Conservation (phyloP, 345 rosid genomes). For the Aegle marmelos region DNA sequence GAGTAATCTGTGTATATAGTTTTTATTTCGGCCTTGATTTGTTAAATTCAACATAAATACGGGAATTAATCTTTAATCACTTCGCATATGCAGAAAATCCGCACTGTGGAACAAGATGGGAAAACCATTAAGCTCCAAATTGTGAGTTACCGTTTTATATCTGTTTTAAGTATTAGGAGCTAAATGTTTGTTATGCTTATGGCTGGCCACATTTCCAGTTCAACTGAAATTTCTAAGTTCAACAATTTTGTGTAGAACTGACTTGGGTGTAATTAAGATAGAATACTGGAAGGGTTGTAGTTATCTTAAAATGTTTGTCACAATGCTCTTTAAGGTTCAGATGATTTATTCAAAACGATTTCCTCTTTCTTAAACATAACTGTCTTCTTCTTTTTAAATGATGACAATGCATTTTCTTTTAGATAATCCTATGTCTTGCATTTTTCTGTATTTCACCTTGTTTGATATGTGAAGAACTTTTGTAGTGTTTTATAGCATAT, state of each 20-base stretch:
- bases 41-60: not conserved
- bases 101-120: constrained; percentile 62
- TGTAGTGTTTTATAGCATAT: not conserved
- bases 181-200: not conserved
- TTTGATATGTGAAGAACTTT: not conserved
- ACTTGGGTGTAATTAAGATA: not conserved
- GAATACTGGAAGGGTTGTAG: not conserved
- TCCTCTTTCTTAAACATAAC: not conserved
- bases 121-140: constrained; percentile 53
- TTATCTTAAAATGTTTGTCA: not conserved
- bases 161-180: not conserved
- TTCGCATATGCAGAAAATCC: constrained; percentile 40
- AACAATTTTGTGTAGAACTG: not conserved
- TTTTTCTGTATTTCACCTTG: not conserved
- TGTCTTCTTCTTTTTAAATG: not conserved
- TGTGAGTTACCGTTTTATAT: constrained; percentile 14
- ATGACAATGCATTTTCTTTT: not conserved
- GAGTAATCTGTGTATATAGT: constrained; percentile 18
- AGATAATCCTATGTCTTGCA: not conserved
- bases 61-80: not conserved
- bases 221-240: not conserved
- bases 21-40: not conserved
- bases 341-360: not conserved
- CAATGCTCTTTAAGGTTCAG: not conserved
- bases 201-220: not conserved